These are phyloP conservation scores for Aspergillus sp. DNA, from an alignment of 2,329 filamentous ascomycete species.

Conservation along the genomic window DNA sequence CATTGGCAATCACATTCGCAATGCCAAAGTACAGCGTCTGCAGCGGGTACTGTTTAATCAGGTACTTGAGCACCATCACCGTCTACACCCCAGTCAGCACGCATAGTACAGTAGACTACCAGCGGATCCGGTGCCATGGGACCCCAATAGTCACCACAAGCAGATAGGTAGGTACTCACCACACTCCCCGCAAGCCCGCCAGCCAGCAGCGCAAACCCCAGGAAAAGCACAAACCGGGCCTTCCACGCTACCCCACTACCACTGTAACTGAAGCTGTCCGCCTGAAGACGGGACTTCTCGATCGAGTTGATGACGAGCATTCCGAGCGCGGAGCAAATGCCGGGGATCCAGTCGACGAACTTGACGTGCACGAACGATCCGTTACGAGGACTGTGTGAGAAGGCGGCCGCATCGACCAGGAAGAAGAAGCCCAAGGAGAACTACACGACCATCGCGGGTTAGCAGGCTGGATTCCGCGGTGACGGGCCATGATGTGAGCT, in stretches of 20 bases:
- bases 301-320: slow-evolving; percentile 73
- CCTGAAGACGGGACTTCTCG: slow-evolving; percentile 63
- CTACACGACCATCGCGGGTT: slow-evolving; percentile 34
- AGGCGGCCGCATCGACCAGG: slow-evolving; percentile 64
- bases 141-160: slow-evolving; percentile 1
- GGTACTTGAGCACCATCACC: slow-evolving; percentile 66
- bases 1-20: slow-evolving; percentile 64
- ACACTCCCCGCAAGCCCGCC: slow-evolving; percentile 66
- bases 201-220: slow-evolving; percentile 67
- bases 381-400: slow-evolving; percentile 61
- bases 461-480: not conserved
- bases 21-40: slow-evolving; percentile 66
- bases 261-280: slow-evolving; percentile 63
- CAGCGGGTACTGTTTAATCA: slow-evolving; percentile 58
- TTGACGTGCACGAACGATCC: slow-evolving; percentile 62
- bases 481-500: not conserved
- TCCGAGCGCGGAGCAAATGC: slow-evolving; percentile 66
- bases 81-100: slow-evolving; percentile 36
- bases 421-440: slow-evolving; percentile 69
- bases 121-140: not conserved
- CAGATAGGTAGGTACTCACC: slow-evolving; percentile 35
- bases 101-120: not conserved
- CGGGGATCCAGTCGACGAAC: slow-evolving; percentile 70
- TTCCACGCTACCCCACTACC: slow-evolving; percentile 69
- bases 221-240: slow-evolving; percentile 64